These are phyloP conservation scores for Cercophora scortea DNA, from an alignment of 495 filamentous ascomycete species.

Conservation along the genomic window DNA sequence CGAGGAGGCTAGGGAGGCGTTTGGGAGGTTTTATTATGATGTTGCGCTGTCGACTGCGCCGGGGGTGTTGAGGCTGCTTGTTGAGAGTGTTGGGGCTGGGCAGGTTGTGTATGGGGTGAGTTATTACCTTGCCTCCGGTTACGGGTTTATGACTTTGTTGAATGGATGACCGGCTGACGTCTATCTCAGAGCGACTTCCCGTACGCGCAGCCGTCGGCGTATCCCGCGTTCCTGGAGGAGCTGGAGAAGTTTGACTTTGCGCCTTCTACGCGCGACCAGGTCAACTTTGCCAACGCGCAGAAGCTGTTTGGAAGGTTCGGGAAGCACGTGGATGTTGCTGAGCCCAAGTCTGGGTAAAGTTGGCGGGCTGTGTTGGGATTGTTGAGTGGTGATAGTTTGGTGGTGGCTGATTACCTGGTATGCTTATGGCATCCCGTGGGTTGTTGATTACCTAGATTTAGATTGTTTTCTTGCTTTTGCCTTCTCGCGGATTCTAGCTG, in stretches of 20 bases:
- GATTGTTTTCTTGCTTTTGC: neutral
- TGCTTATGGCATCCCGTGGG: no score
- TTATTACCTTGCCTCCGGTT: slow-evolving; percentile 1
- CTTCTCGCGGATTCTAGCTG: neutral
- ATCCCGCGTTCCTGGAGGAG: slow-evolving; percentile 19
- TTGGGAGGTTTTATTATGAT: slow-evolving; percentile 20
- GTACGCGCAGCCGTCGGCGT: slow-evolving; percentile 19
- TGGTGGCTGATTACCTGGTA: no score
- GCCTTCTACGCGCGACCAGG: slow-evolving; percentile 5
- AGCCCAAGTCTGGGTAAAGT: slow-evolving; percentile 8
- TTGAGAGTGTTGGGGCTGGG: slow-evolving; percentile 32
- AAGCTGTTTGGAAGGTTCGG: slow-evolving; percentile 20
- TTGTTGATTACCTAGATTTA: neutral
- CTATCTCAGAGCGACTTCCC: slow-evolving; percentile 18
- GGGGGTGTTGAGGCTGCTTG: slow-evolving; percentile 28
- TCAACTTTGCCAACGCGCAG: slow-evolving; percentile 20
- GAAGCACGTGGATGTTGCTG: slow-evolving; percentile 20
- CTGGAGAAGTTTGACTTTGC: slow-evolving; percentile 14
- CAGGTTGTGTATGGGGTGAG: slow-evolving; percentile 46
- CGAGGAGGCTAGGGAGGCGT: slow-evolving; percentile 17
- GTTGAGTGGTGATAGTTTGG: no score
- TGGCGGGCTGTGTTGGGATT: neutral
- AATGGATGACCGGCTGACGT: neutral
- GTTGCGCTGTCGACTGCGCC: slow-evolving; percentile 25
- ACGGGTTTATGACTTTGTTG: no score